Evolutionary conservation across 1,139 yeast genomes (phyloP), one percentile per base, ranked within the genome.

Genomic region (Kodamaea derodonti): DNA sequence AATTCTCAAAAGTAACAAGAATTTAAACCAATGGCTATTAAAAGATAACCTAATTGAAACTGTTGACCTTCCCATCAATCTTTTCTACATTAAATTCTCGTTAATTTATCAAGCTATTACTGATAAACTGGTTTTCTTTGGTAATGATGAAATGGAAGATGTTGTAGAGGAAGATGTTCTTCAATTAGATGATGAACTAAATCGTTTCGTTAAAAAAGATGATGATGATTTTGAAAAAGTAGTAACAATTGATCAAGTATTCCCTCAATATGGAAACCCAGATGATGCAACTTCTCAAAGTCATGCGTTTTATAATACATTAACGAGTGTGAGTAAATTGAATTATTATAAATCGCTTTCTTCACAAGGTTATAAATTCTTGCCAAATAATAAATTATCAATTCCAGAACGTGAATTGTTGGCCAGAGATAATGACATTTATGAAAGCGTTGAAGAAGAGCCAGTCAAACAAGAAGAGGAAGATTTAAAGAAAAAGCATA

Each of bases 191-290:
- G 40, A 32, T 13, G 34, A 18, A 13, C 11, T n/a, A 8, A 32
- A 41, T 4, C 43, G 36, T 9, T 41, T 16, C 11, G 20, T 14
- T 8, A 28, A 27, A 17, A 27, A 27, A 25, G 31, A 32, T 4
- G 41, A 26, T 24, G 33, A 30, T 12, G 34, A 18, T 14, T 53
- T 52, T 15, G 65, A 59, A 22, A 49, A 50, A 30, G 57, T 69
- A 23, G 28, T 25, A 5, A 63, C 69, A 1, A 45, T 68, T 1
- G 51, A 57, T 20, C 74, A 66, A 34, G 66, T 66, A 8, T 69
- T 69, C 42, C 74, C 74, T 9, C 65, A 64, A 32, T 66, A 65
- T 42, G 70, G 70, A 3, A 35, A 48, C n/a, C 53, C 56, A n/a
- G 60, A 56, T 25, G 45, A 62, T 9, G 42, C 56, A 3, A 41